phyloP scores from a whole-genome alignment of 2,329 filamentous ascomycete genomes.

The Cladophialophora immunda region DNA sequence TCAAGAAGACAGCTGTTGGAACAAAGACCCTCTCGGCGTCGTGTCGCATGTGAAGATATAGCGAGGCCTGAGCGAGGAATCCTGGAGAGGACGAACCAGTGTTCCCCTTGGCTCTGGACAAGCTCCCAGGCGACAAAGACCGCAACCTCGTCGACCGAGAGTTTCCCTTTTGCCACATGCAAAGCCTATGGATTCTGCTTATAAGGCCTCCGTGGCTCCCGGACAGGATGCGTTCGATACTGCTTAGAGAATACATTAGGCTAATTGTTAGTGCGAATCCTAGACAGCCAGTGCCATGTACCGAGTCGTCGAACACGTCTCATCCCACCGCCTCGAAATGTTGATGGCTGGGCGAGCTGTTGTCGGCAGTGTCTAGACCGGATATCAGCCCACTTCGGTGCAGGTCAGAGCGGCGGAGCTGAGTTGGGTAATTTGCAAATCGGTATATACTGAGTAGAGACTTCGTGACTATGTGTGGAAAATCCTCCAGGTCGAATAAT shows the following conservation, averaged over 20 bases:
- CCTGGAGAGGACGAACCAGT: neutral
- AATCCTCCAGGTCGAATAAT: neutral
- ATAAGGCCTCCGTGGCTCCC: neutral
- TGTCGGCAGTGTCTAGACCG: neutral
- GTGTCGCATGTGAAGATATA: neutral
- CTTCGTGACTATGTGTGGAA: neutral
- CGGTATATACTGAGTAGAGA: neutral
- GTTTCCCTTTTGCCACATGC: neutral
- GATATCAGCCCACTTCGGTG: conserved; percentile 1
- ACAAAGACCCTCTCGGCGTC: neutral
- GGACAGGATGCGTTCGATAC: neutral
- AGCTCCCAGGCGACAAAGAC: neutral
- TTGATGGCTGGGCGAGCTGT: neutral
- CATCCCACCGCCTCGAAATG: neutral
- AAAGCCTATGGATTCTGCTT: neutral
- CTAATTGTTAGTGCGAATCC: conserved; percentile 3
- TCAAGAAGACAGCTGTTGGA: neutral
- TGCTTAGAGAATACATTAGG: conserved; percentile 3
- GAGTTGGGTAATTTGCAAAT: neutral
- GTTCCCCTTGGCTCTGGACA: neutral
- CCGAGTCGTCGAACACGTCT: neutral
- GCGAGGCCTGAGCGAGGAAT: neutral
- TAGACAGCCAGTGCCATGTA: neutral
- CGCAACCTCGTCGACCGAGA: neutral
- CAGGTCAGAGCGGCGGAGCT: neutral